Conservation (phyloP, 371 early-diverging fungal genomes). For the Actinomortierella ambigua region DNA sequence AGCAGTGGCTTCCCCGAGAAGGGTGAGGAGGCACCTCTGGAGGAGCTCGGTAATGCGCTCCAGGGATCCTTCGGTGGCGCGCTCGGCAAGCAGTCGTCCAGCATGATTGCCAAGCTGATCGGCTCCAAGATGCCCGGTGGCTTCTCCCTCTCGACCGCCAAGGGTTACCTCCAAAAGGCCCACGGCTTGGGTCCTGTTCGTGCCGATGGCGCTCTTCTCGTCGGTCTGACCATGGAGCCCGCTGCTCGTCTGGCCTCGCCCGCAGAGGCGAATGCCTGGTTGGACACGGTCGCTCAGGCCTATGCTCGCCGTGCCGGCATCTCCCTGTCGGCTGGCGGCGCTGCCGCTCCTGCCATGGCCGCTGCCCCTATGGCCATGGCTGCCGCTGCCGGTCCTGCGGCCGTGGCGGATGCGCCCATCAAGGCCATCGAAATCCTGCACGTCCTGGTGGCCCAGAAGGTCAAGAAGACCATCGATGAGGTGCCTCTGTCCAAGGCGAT, state of each 20-base stretch:
- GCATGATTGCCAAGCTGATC: conserved; percentile 84
- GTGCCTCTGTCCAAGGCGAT: conserved; percentile 81
- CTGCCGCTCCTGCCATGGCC: conserved; percentile 53
- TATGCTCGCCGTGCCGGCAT: conserved; percentile 86
- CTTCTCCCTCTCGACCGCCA: conserved; percentile 81
- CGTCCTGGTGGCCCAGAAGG: conserved; percentile 89
- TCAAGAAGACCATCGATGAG: conserved; percentile 83
- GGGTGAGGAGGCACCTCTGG: conserved; percentile 89
- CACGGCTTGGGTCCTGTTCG: conserved; percentile 91
- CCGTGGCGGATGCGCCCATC: conserved; percentile 74
- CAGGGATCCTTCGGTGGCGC: conserved; percentile 65
- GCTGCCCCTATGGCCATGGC: conserved; percentile 59
- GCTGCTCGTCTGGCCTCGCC: conserved; percentile 79
- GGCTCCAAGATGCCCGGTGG: conserved; percentile 95
- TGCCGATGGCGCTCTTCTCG: conserved; percentile 80
- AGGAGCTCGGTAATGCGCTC: conserved; percentile 80
- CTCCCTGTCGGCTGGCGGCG: conserved; percentile 64
- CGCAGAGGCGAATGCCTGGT: conserved; percentile 89
- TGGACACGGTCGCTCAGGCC: conserved; percentile 77
- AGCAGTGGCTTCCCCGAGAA: conserved; percentile 83
- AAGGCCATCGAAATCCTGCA: conserved; percentile 82
- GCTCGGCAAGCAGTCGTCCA: conserved; percentile 85
- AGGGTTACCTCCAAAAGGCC: conserved; percentile 68
- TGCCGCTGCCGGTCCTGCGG: conserved; percentile 58
- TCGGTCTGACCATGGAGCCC: conserved; percentile 89